Conservation (phyloP, 371 early-diverging fungal genomes). For the Rhizomucor pusillus region DNA sequence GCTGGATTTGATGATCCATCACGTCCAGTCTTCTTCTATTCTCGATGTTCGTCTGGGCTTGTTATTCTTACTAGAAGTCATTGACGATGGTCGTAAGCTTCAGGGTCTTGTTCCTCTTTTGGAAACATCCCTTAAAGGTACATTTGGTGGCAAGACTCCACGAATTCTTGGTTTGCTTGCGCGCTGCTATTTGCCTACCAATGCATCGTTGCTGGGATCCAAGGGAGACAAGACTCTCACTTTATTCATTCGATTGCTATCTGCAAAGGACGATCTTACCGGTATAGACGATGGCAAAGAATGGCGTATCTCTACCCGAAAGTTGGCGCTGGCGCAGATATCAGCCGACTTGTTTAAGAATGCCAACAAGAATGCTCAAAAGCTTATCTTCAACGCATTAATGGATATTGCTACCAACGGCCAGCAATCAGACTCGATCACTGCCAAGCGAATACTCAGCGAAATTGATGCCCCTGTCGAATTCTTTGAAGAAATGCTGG, state of each 20-base stretch:
- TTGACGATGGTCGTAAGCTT: slow-evolving; percentile 62
- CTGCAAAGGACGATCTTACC: slow-evolving; percentile 28
- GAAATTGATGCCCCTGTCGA: slow-evolving; percentile 54
- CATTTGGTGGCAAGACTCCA: slow-evolving; percentile 29
- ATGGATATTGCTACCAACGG: slow-evolving; percentile 68
- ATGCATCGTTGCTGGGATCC: slow-evolving; percentile 47
- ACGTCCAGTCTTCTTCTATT: slow-evolving; percentile 52
- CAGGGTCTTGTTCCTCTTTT: slow-evolving; percentile 66
- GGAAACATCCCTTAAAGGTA: slow-evolving; percentile 31
- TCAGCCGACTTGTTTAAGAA: slow-evolving; percentile 52
- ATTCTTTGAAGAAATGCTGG: slow-evolving; percentile 29
- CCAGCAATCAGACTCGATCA: slow-evolving; percentile 55
- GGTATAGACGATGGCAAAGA: slow-evolving; percentile 49
- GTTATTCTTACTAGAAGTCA: slow-evolving; percentile 48
- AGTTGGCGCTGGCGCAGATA: slow-evolving; percentile 59
- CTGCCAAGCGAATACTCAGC: slow-evolving; percentile 57
- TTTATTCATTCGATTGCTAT: slow-evolving; percentile 48
- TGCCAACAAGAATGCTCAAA: slow-evolving; percentile 43
- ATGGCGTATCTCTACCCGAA: slow-evolving; percentile 56
- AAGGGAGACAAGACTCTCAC: slow-evolving; percentile 48
- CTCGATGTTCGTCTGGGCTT: slow-evolving; percentile 49
- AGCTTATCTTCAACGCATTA: slow-evolving; percentile 56
- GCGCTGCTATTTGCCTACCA: slow-evolving; percentile 60
- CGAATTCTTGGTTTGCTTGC: slow-evolving; percentile 54
- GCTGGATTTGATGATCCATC: slow-evolving; percentile 68